Percentiles rank a stretch among this genome's conserved stretches.
These are phyloP conservation scores for Aureobasidium sp. DNA, from an alignment of 2,329 filamentous ascomycete genomes.

Conservation along the genomic window DNA sequence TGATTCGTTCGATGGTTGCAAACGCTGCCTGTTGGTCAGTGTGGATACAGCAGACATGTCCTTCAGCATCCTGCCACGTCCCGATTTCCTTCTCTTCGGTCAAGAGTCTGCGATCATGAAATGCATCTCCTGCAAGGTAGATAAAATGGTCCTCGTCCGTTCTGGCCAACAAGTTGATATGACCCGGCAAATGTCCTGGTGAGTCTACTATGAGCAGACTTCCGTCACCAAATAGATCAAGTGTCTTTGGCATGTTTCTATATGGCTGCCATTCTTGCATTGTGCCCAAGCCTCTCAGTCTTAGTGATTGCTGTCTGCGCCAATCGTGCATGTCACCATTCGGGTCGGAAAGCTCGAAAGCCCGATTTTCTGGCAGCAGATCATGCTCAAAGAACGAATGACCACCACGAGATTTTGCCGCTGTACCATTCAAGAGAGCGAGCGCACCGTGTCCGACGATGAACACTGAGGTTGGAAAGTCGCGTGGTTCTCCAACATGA, in stretches of 20 bases:
- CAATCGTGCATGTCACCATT: not conserved
- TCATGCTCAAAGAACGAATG: slow-evolving; percentile 40
- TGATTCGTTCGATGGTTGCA: slow-evolving; percentile 32
- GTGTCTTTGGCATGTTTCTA: slow-evolving; percentile 30
- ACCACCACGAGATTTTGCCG: slow-evolving; percentile 24
- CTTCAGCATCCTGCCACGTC: slow-evolving; percentile 41
- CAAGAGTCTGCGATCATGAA: slow-evolving; percentile 46
- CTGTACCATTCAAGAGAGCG: slow-evolving; percentile 31
- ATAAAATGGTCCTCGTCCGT: slow-evolving; percentile 36
- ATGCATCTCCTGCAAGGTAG: slow-evolving; percentile 48
- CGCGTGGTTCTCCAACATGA: slow-evolving; percentile 49
- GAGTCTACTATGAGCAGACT: slow-evolving; percentile 42
- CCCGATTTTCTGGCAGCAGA: slow-evolving; percentile 34
- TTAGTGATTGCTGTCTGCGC: not conserved
- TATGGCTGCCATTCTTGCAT: not conserved
- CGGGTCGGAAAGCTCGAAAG: slow-evolving; percentile 17
- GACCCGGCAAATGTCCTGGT: slow-evolving; percentile 46
- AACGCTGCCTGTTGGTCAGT: slow-evolving; percentile 39
- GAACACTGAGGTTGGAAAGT: slow-evolving; percentile 45
- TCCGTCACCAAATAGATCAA: slow-evolving; percentile 44
- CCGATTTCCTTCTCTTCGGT: slow-evolving; percentile 47
- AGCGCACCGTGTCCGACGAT: slow-evolving; percentile 44
- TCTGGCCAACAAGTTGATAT: slow-evolving; percentile 44
- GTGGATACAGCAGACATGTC: slow-evolving; percentile 44
- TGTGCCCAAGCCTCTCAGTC: not conserved